These are phyloP conservation scores for Pseudonitzschia delicatissima DNA, from an alignment of 108 stramenopile species.

Conservation along the genomic window DNA sequence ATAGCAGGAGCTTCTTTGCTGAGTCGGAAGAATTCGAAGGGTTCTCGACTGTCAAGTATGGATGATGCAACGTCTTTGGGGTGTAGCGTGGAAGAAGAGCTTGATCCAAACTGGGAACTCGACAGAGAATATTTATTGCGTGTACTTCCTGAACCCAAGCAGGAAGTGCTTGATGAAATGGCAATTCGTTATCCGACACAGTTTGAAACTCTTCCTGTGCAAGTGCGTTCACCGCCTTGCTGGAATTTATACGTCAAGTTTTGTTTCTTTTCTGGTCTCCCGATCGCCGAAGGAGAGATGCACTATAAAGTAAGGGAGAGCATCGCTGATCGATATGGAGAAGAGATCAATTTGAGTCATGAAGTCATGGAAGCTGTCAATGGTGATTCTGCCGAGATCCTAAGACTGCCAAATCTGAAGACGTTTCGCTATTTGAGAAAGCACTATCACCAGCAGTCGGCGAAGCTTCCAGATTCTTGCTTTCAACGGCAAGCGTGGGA, in stretches of 20 bases:
- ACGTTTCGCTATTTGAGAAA: slow-evolving; percentile 72
- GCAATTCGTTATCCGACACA: slow-evolving; percentile 52
- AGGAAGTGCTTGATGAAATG: slow-evolving; percentile 61
- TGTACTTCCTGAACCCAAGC: slow-evolving; percentile 50
- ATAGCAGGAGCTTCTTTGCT: slow-evolving; percentile 2
- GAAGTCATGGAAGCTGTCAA: slow-evolving; percentile 88
- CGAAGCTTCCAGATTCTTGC: slow-evolving; percentile 60
- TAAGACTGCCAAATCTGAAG: slow-evolving; percentile 75
- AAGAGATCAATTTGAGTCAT: slow-evolving; percentile 69
- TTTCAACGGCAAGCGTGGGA: slow-evolving; percentile 81
- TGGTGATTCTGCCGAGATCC: slow-evolving; percentile 67
- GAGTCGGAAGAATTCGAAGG: slow-evolving; percentile 15
- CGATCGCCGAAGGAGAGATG: slow-evolving; percentile 87
- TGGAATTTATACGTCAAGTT: slow-evolving; percentile 82
- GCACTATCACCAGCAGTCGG: slow-evolving; percentile 78
- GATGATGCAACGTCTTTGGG: slow-evolving; percentile 32
- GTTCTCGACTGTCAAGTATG: slow-evolving; percentile 10
- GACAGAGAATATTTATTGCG: slow-evolving; percentile 46
- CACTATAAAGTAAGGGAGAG: slow-evolving; percentile 73
- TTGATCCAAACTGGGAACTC: slow-evolving; percentile 52
- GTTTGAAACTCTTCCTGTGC: slow-evolving; percentile 71
- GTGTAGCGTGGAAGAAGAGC: slow-evolving; percentile 40
- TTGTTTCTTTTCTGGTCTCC: slow-evolving; percentile 85
- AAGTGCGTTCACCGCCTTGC: slow-evolving; percentile 59
- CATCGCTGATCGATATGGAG: slow-evolving; percentile 37